phyloP scores from a whole-genome alignment of 2,329 filamentous ascomycete genomes.

The Fusarium penzigii region DNA sequence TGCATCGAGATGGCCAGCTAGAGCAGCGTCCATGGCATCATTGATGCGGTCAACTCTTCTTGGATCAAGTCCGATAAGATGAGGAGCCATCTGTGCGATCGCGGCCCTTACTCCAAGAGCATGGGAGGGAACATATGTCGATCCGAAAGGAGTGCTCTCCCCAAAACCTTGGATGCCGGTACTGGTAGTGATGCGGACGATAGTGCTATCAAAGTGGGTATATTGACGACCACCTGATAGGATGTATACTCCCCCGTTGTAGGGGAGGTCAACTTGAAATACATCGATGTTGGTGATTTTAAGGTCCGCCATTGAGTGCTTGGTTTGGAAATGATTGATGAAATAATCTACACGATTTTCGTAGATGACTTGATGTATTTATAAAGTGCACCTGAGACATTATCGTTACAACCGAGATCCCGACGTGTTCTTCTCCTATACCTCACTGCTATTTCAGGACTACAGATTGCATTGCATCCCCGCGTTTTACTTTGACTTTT shows the following conservation, averaged over 20 bases:
- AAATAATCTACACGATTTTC: no score
- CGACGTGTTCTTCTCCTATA: no score
- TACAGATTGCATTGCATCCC: no score
- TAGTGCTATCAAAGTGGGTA: slow-evolving; percentile 17
- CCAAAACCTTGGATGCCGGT: slow-evolving; percentile 23
- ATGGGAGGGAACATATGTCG: slow-evolving; percentile 19
- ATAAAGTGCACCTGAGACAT: no score
- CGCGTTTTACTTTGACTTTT: no score
- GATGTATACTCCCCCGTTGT: slow-evolving; percentile 16
- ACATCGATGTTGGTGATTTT: slow-evolving; percentile 21
- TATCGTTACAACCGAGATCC: no score
- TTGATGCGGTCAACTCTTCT: slow-evolving; percentile 20
- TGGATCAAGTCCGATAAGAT: slow-evolving; percentile 15
- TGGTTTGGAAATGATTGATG: slow-evolving; percentile 4
- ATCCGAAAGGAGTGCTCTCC: slow-evolving; percentile 22
- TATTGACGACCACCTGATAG: slow-evolving; percentile 18
- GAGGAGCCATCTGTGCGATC: slow-evolving; percentile 16
- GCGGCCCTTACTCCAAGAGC: slow-evolving; percentile 18
- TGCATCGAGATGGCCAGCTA: slow-evolving; percentile 16
- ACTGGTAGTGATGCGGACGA: slow-evolving; percentile 21
- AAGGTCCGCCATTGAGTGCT: slow-evolving; percentile 25
- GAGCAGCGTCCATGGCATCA: slow-evolving; percentile 17
- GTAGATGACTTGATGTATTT: no score
- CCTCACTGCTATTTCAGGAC: no score
- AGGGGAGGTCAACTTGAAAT: slow-evolving; percentile 16